Base-by-base conservation (phyloP, 345 rosid species). In the Populus alba region DNA sequence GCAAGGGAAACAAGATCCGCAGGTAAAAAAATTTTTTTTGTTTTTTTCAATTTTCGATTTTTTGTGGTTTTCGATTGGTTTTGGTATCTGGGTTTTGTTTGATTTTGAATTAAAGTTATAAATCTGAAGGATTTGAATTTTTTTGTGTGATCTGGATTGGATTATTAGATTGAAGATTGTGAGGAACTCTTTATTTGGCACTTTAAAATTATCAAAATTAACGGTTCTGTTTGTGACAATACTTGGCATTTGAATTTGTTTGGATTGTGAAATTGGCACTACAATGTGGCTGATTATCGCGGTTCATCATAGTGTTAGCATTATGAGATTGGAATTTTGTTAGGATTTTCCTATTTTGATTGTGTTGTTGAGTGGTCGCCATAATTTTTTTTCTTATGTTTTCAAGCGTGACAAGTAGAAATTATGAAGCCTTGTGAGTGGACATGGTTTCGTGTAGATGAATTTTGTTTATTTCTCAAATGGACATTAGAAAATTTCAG, bases 1-100 rank as follows among this genome's bases (percentile, higher is more conserved):
- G 98, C 22, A 79, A 94, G 86, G 99, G 99, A 51, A 96, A 96
- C 87, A 94, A 92, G 89, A 84, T 90, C 84, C 98, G 99, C 79
- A 90, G 98, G 99, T 94, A 22, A 29, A 27, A 13, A 0, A 2
- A 61, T 7, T 4, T 63, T 27, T 65, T 4, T 27, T 27, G 27
- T 27, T 27, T 5, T 15, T 51, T 27, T 43, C 41, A 5, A 5
- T 66, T 43, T 35, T 53, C 59, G 23, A 20, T 53, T 5, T 22
- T 75, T 72, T 9, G 8, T 45, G 18, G 67, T 37, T 69, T 22
- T 59, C 13, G 20, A 9, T 73, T 37, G 29, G 11, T 47, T 76
- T 29, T 53, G 38, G 27, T 20, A 10, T 39, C 53, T 75, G 45
- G 66, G 57, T 27, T 78, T 53, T 53, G 38, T 2, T 75, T 72